Conservation (phyloP, 1,284 basidiomycete species). For the Cystobasidium pallidum region DNA sequence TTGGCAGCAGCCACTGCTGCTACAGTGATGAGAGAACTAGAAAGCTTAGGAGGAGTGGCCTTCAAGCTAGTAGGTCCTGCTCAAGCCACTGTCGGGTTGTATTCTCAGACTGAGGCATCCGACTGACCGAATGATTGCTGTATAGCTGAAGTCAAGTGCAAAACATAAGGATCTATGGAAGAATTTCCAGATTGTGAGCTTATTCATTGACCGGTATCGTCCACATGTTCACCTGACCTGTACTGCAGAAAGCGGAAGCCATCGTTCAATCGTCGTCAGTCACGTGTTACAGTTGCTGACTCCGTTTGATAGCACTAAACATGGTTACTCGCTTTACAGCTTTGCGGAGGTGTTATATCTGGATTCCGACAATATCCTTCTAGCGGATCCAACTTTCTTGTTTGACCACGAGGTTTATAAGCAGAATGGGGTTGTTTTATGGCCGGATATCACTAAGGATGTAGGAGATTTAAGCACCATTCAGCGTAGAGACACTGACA, state of each 20-base stretch:
- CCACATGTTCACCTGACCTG: not conserved
- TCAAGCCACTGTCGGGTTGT: too few relatives aligned
- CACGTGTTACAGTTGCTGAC: not conserved
- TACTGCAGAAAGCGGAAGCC: slow-evolving; percentile 57
- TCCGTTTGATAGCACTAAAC: not conserved
- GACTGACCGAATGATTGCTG: not conserved
- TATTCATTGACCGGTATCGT: not conserved
- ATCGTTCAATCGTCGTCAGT: slow-evolving; percentile 55
- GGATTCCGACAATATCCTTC: slow-evolving; percentile 59
- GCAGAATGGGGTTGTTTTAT: slow-evolving; percentile 59
- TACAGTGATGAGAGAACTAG: slow-evolving; percentile 53
- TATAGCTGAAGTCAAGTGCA: slow-evolving; percentile 29
- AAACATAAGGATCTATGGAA: slow-evolving; percentile 32
- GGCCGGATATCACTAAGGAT: slow-evolving; percentile 61
- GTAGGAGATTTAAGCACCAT: slow-evolving; percentile 53
- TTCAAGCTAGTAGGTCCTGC: slow-evolving; percentile 45
- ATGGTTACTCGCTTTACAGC: slow-evolving; percentile 57
- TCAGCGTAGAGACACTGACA: too few relatives aligned
- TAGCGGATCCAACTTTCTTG: slow-evolving; percentile 58
- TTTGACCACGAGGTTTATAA: slow-evolving; percentile 57
- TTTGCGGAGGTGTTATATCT: slow-evolving; percentile 60
- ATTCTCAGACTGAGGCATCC: too few relatives aligned
- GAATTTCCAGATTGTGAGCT: slow-evolving; percentile 57
- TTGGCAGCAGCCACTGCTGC: slow-evolving; percentile 50
- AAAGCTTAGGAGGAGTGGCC: slow-evolving; percentile 54